These are phyloP conservation scores for Laetiporus sulphureus DNA, from an alignment of 1,284 basidiomycete genomes.

Conservation along the genomic window DNA sequence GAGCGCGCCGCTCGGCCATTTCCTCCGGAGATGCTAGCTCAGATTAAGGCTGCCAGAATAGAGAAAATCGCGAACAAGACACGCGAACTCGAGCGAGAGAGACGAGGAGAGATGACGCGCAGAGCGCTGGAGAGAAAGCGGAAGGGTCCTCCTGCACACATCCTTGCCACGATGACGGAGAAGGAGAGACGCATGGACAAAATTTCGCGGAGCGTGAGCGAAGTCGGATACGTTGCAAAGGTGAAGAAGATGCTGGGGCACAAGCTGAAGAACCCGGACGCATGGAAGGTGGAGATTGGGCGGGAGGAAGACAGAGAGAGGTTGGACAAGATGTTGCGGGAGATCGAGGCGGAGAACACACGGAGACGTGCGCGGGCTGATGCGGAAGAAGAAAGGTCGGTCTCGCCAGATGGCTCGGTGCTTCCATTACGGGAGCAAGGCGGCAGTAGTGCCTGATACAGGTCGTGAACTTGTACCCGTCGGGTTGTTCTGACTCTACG, in stretches of 20 bases:
- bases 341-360: slow-evolving; percentile 27
- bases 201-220: slow-evolving; percentile 42
- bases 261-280: slow-evolving; percentile 36
- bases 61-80: slow-evolving; percentile 59
- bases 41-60: slow-evolving; percentile 46
- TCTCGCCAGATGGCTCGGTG: too few relatives aligned
- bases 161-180: slow-evolving; percentile 45
- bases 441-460: too few relatives aligned
- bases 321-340: slow-evolving; percentile 30
- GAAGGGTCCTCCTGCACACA: slow-evolving; percentile 54
- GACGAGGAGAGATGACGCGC: slow-evolving; percentile 48
- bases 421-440: too few relatives aligned
- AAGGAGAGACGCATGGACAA: slow-evolving; percentile 38
- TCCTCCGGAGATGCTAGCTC: slow-evolving; percentile 39
- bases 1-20: slow-evolving; percentile 36
- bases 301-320: slow-evolving; percentile 26
- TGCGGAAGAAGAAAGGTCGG: too few relatives aligned
- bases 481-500: too few relatives aligned
- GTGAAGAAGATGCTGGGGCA: slow-evolving; percentile 45
- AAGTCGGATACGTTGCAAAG: slow-evolving; percentile 57
- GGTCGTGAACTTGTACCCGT: too few relatives aligned
- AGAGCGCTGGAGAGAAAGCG: slow-evolving; percentile 40
- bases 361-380: slow-evolving; percentile 8
- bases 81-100: slow-evolving; percentile 48
- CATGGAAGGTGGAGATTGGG: slow-evolving; percentile 42